phyloP scores from a whole-genome alignment of 306 rosid genomes.

The Ormosia emarginata region DNA sequence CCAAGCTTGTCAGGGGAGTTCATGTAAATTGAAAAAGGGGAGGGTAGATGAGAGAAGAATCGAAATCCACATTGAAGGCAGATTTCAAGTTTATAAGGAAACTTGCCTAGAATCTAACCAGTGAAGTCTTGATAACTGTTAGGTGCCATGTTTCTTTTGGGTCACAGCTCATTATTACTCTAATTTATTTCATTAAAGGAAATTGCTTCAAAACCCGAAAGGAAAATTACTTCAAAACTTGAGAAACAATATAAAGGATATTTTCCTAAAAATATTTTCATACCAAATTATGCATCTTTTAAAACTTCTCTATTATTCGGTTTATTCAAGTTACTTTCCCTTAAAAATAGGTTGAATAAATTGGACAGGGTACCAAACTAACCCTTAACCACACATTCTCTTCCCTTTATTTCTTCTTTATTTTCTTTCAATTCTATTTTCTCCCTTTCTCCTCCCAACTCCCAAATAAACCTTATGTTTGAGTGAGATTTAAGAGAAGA shows the following conservation, averaged over 20 bases:
- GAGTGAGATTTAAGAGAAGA: background rate
- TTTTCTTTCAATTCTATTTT: background rate
- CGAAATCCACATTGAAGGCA: background rate
- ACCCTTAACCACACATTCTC: no score
- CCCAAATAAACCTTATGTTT: background rate
- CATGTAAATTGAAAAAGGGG: background rate
- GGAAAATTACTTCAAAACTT: background rate
- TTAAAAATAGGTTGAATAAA: background rate
- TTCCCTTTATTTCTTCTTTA: no score
- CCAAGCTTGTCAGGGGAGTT: background rate
- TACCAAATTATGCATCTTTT: background rate
- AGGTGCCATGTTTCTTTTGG: no score
- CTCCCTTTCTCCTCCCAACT: background rate
- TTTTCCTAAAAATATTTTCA: background rate
- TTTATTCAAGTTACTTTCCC: background rate
- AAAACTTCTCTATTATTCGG: background rate
- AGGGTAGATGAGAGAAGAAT: background rate
- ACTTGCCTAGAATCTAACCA: background rate
- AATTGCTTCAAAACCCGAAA: background rate
- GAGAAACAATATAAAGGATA: background rate
- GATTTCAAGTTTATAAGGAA: background rate
- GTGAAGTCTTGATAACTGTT: background rate
- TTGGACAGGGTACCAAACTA: no score
- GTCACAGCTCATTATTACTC: no score
- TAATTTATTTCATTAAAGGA: background rate